Evolutionary conservation across 352 stramenopile genomes (phyloP).

Genomic region (Peronospora tabacina): DNA sequence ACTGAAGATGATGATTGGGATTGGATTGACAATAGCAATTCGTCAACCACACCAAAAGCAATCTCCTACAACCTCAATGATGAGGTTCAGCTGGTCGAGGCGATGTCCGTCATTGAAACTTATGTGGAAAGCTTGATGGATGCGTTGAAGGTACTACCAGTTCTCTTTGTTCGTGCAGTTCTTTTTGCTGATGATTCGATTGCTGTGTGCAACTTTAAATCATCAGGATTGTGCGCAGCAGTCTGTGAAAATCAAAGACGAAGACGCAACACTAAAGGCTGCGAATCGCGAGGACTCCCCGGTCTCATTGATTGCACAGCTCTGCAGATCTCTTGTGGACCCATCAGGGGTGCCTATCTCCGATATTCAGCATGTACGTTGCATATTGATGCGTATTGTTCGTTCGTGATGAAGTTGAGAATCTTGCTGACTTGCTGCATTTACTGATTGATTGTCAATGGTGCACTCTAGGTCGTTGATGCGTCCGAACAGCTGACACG

Average conservation of each 20-base stretch:
- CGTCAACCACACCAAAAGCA: conserved; percentile 9
- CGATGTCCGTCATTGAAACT: conserved; percentile 31
- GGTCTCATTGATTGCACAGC: conserved; percentile 38
- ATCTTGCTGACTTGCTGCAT: neutral
- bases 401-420: neutral
- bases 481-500: conserved; percentile 69
- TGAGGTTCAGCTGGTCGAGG: conserved; percentile 26
- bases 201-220: neutral
- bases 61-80: conserved; percentile 5
- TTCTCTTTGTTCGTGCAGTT: conserved; percentile 1
- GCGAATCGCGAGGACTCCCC: conserved; percentile 11
- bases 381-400: neutral
- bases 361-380: conserved; percentile 43
- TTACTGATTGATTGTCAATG: conserved; percentile 4
- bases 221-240: conserved; percentile 58
- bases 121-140: conserved; percentile 36
- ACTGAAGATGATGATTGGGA: conserved; percentile 57
- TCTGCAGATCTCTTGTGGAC: conserved; percentile 37
- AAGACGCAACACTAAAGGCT: conserved; percentile 13
- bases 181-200: conserved; percentile 4
- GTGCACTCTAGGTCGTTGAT: conserved; percentile 46
- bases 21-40: conserved; percentile 40
- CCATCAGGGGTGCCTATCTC: conserved; percentile 24
- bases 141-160: conserved; percentile 39
- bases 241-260: conserved; percentile 33